phyloP scores from a whole-genome alignment of 2,329 filamentous ascomycete genomes.

The Torrubiellomyces zombiae region DNA sequence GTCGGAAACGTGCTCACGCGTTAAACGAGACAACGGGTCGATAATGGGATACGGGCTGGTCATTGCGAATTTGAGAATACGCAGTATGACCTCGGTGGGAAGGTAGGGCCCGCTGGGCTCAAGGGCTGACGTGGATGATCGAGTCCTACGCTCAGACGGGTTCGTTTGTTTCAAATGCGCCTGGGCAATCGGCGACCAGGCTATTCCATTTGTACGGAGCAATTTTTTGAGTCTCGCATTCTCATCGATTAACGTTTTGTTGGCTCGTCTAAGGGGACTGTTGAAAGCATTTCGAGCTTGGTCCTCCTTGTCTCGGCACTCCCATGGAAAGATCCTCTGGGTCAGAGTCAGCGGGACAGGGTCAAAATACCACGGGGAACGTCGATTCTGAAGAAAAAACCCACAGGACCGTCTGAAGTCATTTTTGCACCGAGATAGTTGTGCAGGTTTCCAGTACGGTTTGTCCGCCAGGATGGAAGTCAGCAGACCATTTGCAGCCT shows the following conservation, averaged over 20 bases:
- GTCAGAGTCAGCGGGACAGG: slow-evolving; percentile 1
- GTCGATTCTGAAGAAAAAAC: no score
- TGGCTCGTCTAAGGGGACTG: slow-evolving; percentile 28
- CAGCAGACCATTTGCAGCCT: no score
- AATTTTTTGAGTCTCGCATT: slow-evolving; percentile 33
- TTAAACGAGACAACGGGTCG: slow-evolving; percentile 32
- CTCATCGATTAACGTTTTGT: slow-evolving; percentile 28
- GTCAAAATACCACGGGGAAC: no score
- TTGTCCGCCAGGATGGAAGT: no score
- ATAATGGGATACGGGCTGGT: slow-evolving; percentile 32
- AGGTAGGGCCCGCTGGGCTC: slow-evolving; percentile 23
- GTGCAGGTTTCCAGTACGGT: no score
- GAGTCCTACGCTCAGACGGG: slow-evolving; percentile 16
- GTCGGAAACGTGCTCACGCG: slow-evolving; percentile 24
- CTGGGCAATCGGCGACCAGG: slow-evolving; percentile 26
- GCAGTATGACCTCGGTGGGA: slow-evolving; percentile 34
- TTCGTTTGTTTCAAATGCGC: slow-evolving; percentile 16
- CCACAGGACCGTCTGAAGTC: slow-evolving; percentile 2
- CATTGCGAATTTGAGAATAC: slow-evolving; percentile 33
- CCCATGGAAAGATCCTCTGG: slow-evolving; percentile 25
- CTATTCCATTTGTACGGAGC: slow-evolving; percentile 33
- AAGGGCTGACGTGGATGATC: slow-evolving; percentile 12
- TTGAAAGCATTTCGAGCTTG: slow-evolving; percentile 31
- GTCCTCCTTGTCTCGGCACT: slow-evolving; percentile 35
- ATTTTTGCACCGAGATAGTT: neutral